Conservation (phyloP, 306 rosid genomes). For the Gillenia trifoliata region DNA sequence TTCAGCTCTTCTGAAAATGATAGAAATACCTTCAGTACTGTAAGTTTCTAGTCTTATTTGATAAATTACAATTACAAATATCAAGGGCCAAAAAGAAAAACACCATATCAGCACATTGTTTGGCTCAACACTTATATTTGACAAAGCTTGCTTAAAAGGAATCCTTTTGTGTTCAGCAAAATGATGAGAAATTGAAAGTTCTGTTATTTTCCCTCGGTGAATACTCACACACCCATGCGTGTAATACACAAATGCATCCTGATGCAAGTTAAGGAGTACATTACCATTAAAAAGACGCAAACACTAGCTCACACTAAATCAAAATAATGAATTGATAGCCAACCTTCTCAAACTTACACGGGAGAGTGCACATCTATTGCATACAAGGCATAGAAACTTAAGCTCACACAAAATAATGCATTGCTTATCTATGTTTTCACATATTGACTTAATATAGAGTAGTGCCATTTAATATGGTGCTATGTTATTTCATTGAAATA, state of each 20-base stretch:
- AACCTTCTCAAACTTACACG: too few species aligned
- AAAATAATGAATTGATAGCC: too few species aligned
- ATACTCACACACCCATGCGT: not conserved
- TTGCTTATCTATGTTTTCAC: not conserved
- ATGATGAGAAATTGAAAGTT: too few species aligned
- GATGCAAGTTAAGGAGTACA: not conserved
- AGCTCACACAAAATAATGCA: not conserved
- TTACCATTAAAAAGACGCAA: too few species aligned
- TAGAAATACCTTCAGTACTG: not conserved
- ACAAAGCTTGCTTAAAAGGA: too few species aligned
- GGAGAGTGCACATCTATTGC: not conserved
- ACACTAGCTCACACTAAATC: too few species aligned
- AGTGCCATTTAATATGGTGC: not conserved
- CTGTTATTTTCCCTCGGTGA: not conserved
- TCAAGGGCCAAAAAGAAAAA: too few species aligned
- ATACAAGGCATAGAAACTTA: not conserved
- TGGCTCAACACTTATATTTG: too few species aligned
- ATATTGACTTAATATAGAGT: not conserved
- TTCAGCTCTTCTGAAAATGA: slow-evolving; percentile 58
- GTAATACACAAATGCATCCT: not conserved
- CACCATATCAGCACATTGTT: too few species aligned
- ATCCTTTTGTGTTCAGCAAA: too few species aligned
- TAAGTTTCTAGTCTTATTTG: not conserved
- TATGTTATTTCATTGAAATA: not conserved
- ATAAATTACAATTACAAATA: too few species aligned